phyloP scores from a whole-genome alignment of 1,284 basidiomycete genomes.

The Cryptococcus sp. region DNA sequence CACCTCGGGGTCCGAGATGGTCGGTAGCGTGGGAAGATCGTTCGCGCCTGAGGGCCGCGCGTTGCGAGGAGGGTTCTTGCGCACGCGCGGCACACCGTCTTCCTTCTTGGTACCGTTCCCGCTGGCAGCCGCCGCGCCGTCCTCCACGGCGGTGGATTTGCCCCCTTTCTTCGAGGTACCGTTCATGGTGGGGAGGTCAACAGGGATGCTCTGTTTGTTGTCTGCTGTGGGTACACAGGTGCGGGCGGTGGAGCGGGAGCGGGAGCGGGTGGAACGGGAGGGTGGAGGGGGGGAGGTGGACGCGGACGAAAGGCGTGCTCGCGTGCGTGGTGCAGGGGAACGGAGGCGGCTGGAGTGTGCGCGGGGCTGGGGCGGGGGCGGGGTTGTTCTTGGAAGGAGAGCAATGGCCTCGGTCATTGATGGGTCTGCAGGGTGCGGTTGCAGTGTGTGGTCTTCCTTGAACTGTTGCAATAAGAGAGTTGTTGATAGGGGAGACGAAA shows the following conservation, averaged over 20 bases:
- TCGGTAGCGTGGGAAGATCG: conserved; percentile 31
- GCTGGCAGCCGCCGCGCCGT: too few species aligned
- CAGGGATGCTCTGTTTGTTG: too few species aligned
- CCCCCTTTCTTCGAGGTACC: not conserved
- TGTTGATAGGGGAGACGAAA: too few species aligned
- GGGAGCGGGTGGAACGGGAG: not conserved
- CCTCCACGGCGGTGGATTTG: not conserved
- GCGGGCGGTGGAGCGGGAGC: not conserved
- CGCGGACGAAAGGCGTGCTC: too few species aligned
- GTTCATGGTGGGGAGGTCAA: not conserved
- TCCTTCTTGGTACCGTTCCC: not conserved
- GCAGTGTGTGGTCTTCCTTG: too few species aligned
- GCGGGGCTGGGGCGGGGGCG: too few species aligned
- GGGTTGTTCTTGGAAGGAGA: too few species aligned
- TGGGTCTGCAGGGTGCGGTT: too few species aligned
- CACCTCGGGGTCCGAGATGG: conserved; percentile 32
- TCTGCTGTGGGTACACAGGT: not conserved
- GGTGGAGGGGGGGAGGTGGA: not conserved
- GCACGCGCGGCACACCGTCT: conserved; percentile 1
- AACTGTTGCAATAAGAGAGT: too few species aligned
- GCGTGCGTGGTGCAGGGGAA: too few species aligned
- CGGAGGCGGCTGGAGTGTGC: too few species aligned
- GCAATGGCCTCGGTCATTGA: too few species aligned
- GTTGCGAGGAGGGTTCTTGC: conserved; percentile 11
- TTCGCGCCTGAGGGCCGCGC: conserved; percentile 13